A percentile compares a stretch with the other conserved stretches of the same genome.
Evolutionary conservation across 2,329 filamentous ascomycete genomes (phyloP).

Genomic region (Paecilomyces niveus): DNA sequence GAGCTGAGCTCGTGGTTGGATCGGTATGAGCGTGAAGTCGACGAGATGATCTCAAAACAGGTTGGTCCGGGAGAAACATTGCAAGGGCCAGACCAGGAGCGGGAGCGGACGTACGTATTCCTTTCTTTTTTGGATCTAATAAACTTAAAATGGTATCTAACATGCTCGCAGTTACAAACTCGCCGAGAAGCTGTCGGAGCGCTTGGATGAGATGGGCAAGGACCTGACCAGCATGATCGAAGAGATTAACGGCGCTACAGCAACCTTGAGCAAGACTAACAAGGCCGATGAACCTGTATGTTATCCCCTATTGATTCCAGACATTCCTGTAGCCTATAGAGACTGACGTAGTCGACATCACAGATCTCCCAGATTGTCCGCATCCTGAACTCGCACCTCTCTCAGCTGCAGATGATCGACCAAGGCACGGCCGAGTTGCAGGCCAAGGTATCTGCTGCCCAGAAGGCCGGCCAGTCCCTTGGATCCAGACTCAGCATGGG

Average conservation of each 20-base stretch:
- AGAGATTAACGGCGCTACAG: slow-evolving; percentile 92
- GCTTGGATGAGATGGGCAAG: slow-evolving; percentile 87
- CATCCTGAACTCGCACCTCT: slow-evolving; percentile 87
- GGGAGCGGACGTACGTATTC: slow-evolving; percentile 72
- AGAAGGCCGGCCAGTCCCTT: slow-evolving; percentile 63
- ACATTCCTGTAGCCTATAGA: background rate
- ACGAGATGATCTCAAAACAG: slow-evolving; percentile 76
- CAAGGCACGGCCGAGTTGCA: slow-evolving; percentile 73
- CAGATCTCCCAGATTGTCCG: slow-evolving; percentile 92
- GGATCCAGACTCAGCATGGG: slow-evolving; percentile 28
- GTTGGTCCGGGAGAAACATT: slow-evolving; percentile 68
- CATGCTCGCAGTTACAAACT: slow-evolving; percentile 60
- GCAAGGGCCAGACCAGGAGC: slow-evolving; percentile 86
- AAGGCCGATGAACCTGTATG: slow-evolving; percentile 82
- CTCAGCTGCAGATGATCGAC: slow-evolving; percentile 90
- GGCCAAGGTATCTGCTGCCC: slow-evolving; percentile 72
- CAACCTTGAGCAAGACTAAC: slow-evolving; percentile 77
- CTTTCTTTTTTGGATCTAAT: background rate
- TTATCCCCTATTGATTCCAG: slow-evolving; percentile 21
- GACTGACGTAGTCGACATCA: slow-evolving; percentile 8
- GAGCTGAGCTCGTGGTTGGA: slow-evolving; percentile 85
- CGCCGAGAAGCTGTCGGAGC: slow-evolving; percentile 85
- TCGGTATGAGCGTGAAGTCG: slow-evolving; percentile 84
- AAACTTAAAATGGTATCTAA: slow-evolving; percentile 12
- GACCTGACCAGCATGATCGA: slow-evolving; percentile 95